These are phyloP conservation scores for Zygotorulaspora sp. DNA, from an alignment of 805 yeast genomes.

Conservation along the genomic window DNA sequence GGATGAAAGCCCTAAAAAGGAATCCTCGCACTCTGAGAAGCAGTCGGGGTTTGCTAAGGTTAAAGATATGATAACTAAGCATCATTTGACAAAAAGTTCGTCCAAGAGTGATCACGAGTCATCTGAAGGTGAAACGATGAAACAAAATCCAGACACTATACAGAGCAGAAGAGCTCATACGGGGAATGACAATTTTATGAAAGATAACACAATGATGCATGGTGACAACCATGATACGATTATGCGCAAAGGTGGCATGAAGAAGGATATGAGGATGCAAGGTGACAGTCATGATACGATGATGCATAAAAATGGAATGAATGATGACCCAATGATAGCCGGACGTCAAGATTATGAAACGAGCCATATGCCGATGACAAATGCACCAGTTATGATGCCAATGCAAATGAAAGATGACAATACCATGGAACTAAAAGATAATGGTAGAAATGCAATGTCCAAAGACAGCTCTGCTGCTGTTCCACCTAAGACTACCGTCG, in stretches of 20 bases:
- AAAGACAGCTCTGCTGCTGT: background rate
- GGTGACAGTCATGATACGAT: background rate
- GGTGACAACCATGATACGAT: background rate
- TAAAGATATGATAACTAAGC: background rate
- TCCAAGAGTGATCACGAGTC: background rate
- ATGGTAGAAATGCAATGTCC: background rate
- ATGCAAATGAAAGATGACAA: slow-evolving; percentile 1
- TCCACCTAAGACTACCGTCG: background rate
- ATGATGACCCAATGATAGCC: background rate
- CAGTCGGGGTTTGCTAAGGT: background rate
- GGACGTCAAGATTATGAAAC: background rate
- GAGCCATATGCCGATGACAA: background rate
- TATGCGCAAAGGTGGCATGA: background rate
- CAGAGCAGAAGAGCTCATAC: too few species aligned
- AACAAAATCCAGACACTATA: too few species aligned
- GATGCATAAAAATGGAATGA: background rate
- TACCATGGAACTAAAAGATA: background rate
- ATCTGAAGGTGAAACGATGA: too few species aligned
- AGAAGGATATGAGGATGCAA: background rate
- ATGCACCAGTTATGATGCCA: slow-evolving; percentile 1
- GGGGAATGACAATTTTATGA: background rate
- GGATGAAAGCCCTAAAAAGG: background rate
- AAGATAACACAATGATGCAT: background rate
- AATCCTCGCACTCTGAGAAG: background rate
- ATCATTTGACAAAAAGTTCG: background rate